Base-by-base conservation (phyloP, 352 stramenopile genomes). In the Globisporangium viniferum region DNA sequence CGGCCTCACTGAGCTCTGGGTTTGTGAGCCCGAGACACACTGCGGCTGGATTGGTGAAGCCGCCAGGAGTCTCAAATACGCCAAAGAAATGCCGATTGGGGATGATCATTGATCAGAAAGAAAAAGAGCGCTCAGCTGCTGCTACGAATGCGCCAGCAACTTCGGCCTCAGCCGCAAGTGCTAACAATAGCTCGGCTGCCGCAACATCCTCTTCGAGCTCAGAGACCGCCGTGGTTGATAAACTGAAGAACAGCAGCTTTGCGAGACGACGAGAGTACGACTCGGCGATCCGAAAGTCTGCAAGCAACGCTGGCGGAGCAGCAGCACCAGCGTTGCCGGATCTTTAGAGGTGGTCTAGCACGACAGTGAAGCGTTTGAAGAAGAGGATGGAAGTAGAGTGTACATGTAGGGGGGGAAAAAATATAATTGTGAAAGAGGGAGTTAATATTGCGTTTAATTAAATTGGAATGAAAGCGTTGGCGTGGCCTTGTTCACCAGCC, bases 241-340 rank as follows among this genome's bases (percentile, higher is more conserved):
- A 83, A 31, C 79, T 91, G 57, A 90, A 88, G 63, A 85, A 84
- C 54, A 92, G 84, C 63, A 92, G 84, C 66, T 92, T 92, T 66
- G 82, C 79, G 6, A 75, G 80, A 33, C 74, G 84, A 49, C 83
- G 84, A 70, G 84, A 92, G 68, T 92, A 92, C 62, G 84, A 90
- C 54, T 79, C 78, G n/a, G 69, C 71, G 24, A 89, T 92, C 58
- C 70, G 84, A 12, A 85, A 79, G 71, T 68, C 58, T 2, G 51
- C 36, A 14, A 65, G 44, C 48, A 71, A 44, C 41, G 20, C 22
- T 27, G 54, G 41, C 20, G 54, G 41, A 53, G 35, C 29, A 55
- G 54, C 15, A 41, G n/a, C 29, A 53, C 22, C 24, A 51, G 14
- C 9, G 44, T 7, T 59, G 5, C 58, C 64, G 7, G 64, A 70